Conservation (phyloP, 129 eudicot genomes). For the Cynara cardunculus region DNA sequence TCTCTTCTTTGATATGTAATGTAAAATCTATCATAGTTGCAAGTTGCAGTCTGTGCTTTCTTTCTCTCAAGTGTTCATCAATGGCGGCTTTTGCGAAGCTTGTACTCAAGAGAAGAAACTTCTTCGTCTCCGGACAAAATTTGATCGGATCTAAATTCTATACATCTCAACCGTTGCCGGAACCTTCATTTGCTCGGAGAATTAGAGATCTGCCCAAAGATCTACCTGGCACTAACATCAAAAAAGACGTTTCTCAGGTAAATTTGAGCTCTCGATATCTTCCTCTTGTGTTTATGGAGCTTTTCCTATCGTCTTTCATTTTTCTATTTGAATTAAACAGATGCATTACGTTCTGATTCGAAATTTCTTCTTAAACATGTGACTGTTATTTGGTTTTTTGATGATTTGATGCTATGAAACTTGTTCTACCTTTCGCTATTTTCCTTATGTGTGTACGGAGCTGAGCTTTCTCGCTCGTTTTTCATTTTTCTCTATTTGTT, state of each 20-base stretch:
- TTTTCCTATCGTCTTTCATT: background rate
- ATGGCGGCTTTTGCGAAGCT: conserved; percentile 59
- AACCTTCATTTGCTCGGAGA: conserved; percentile 61
- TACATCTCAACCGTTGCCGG: conserved; percentile 48
- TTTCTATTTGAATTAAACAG: background rate
- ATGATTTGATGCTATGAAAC: too few species aligned
- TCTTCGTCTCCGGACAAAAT: background rate
- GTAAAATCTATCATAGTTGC: background rate
- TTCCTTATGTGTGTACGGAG: too few species aligned
- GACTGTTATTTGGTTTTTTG: background rate
- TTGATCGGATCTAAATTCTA: conserved; percentile 36
- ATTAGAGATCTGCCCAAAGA: conserved; percentile 73
- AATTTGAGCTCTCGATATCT: background rate
- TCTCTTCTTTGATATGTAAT: too few species aligned
- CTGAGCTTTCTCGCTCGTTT: too few species aligned
- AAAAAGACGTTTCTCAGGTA: conserved; percentile 77
- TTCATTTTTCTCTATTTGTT: too few species aligned
- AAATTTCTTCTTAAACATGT: background rate
- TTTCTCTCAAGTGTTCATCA: conserved; percentile 21
- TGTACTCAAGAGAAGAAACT: conserved; percentile 37
- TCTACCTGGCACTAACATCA: conserved; percentile 76
- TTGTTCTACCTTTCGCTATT: too few species aligned
- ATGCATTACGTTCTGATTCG: background rate
- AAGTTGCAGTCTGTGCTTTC: background rate
- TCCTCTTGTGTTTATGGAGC: background rate